Conservation (phyloP, 805 yeast species). For the Ogataea polymorpha region DNA sequence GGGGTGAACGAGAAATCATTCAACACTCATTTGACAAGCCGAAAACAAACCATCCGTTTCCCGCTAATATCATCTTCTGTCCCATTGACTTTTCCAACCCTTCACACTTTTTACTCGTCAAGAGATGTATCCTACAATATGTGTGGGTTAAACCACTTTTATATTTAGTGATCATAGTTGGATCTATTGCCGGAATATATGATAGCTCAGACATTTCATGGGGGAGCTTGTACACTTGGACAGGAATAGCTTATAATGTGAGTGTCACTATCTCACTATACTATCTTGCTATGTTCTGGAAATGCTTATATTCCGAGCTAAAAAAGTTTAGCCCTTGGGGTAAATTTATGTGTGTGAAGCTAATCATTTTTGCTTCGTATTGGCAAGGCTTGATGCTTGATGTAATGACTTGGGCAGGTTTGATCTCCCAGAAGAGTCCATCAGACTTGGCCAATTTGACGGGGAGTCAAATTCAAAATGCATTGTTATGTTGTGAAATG, state of each 20-base stretch:
- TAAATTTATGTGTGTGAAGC: slow-evolving; percentile 87
- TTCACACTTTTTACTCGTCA: slow-evolving; percentile 65
- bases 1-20: slow-evolving; percentile 88
- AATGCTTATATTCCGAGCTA: slow-evolving; percentile 75
- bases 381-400: slow-evolving; percentile 84
- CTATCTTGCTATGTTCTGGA: slow-evolving; percentile 89
- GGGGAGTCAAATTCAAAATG: slow-evolving; percentile 66
- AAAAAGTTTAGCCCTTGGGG: slow-evolving; percentile 84
- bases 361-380: slow-evolving; percentile 94
- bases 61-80: slow-evolving; percentile 44
- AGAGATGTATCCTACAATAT: slow-evolving; percentile 86
- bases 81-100: slow-evolving; percentile 87
- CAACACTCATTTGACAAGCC: slow-evolving; percentile 55
- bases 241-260: slow-evolving; percentile 67
- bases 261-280: slow-evolving; percentile 82
- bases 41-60: slow-evolving; percentile 67
- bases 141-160: slow-evolving; percentile 91
- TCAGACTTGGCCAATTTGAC: slow-evolving; percentile 26
- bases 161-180: slow-evolving; percentile 50
- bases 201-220: slow-evolving; percentile 47
- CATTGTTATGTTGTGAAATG: slow-evolving; percentile 77
- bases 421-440: slow-evolving; percentile 36
- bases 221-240: slow-evolving; percentile 56
- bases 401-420: slow-evolving; percentile 46
- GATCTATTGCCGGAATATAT: slow-evolving; percentile 48